Evolutionary conservation across 805 yeast genomes (phyloP).

Genomic region (Pichia occidentalis): DNA sequence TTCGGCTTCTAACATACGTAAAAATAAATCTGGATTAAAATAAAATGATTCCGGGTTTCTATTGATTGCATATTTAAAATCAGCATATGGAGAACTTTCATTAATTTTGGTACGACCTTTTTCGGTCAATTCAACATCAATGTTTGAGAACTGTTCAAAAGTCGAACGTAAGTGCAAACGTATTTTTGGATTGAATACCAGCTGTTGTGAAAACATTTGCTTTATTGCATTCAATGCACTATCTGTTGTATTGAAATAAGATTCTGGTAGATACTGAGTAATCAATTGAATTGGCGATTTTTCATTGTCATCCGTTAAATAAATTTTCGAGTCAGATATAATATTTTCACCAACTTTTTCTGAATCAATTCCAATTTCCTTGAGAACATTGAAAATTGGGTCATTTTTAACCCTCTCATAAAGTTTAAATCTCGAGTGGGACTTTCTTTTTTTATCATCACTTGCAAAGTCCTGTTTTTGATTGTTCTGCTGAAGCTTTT

Average conservation of each 20-base stretch:
- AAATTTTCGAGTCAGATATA: conserved; percentile 56
- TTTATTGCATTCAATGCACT: conserved; percentile 59
- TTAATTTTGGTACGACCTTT: conserved; percentile 77
- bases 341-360: conserved; percentile 79
- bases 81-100: conserved; percentile 73
- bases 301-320: conserved; percentile 63
- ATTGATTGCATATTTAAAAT: conserved; percentile 84
- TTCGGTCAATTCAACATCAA: conserved; percentile 74
- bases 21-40: conserved; percentile 68
- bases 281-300: conserved; percentile 58
- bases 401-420: conserved; percentile 65
- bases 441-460: conserved; percentile 31
- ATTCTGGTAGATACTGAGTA: conserved; percentile 29
- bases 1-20: conserved; percentile 92
- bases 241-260: conserved; percentile 48
- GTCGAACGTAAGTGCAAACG: conserved; percentile 64
- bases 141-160: conserved; percentile 54
- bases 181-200: conserved; percentile 73
- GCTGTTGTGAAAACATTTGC: conserved; percentile 70
- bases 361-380: conserved; percentile 71
- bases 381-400: conserved; percentile 56
- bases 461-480: conserved; percentile 11
- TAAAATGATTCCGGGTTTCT: conserved; percentile 71
- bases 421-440: conserved; percentile 53
- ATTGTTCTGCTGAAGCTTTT: conserved; percentile 32